A percentile compares a stretch with the other conserved stretches of the same genome.
Conservation (phyloP, 1,139 yeast genomes). For the Saccharomyces hybrid region DNA sequence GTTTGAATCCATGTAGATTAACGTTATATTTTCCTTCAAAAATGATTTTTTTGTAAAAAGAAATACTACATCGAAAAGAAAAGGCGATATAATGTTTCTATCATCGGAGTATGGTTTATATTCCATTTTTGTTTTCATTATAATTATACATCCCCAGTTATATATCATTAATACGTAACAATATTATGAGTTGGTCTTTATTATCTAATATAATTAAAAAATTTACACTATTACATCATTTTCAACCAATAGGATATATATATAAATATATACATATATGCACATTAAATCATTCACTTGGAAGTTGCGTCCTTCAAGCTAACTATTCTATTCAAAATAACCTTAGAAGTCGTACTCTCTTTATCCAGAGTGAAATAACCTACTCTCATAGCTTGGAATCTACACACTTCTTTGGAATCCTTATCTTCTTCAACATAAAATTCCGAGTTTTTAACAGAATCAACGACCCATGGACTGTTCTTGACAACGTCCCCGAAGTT, state of each 20-base stretch:
- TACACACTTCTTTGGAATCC: conserved; percentile 66
- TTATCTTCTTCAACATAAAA: conserved; percentile 61
- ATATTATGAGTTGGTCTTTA: background rate
- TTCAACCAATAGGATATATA: background rate
- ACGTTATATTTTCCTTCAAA: background rate
- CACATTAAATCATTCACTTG: conserved; percentile 12
- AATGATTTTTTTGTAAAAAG: background rate
- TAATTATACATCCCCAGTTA: background rate
- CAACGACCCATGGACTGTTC: conserved; percentile 72
- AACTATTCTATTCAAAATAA: conserved; percentile 80
- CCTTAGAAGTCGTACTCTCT: conserved; percentile 53
- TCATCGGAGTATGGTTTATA: conserved; percentile 2
- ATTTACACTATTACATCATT: background rate
- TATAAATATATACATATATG: background rate
- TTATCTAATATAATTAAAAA: background rate
- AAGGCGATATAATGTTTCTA: background rate
- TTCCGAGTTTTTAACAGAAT: conserved; percentile 48
- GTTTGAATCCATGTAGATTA: conserved; percentile 15
- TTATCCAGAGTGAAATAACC: conserved; percentile 92
- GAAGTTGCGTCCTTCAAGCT: conserved; percentile 60
- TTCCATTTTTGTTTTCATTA: conserved; percentile 3
- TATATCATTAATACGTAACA: background rate
- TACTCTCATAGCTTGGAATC: conserved; percentile 96
- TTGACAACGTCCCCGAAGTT: conserved; percentile 61
- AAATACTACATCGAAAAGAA: background rate